Evolutionary conservation across 495 filamentous ascomycete genomes (phyloP), one percentile per base, ranked within the genome.

Genomic region (Melanomma pulvis-pyrius): DNA sequence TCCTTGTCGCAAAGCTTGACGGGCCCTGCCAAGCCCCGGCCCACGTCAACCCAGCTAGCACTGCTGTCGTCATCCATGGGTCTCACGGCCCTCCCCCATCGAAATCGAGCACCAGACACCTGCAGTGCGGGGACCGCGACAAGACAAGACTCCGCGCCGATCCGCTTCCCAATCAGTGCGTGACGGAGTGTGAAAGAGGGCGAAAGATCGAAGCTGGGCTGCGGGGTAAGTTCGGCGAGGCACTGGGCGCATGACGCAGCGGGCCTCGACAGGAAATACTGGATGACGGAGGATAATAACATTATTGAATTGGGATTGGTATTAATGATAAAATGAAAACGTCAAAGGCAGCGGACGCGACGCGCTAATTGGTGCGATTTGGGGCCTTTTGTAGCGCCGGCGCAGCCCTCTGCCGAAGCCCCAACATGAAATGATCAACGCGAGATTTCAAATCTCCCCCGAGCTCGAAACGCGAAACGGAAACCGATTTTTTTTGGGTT

Each of bases 1-100:
- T n/a, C n/a, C n/a, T n/a, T n/a, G n/a, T 44, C 8, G 30, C 30
- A 55, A 55, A 24, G 51, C 51, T 55, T 55, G 28, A 25, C 51
- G 6, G 17, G 1, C n/a, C 12, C 26, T 19, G 25, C 51, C 25
- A 55, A 55, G 51, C 25, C 51, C 1, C n/a, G 25, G 51, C 51
- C 26, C 51, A 55, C 51, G 25, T 55, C 51, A 55, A 34, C 26
- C 51, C 1, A 24, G 50, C 51, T n/a, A 21, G 25, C 25, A 4
- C 7, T 26, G 28, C 12, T 2, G 48, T 12, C 48, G 13, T 3
- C 39, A 44, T 12, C 39, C 39, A 2, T 44, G 39, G 9, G n/a
- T 12, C 39, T 12, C 30, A 34, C 39, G 8, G 2, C 39, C 13
- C 9, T 44, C 39, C 39, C 9, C 39, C 9, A 44, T 34, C 30